Conservation (phyloP, 441 rosid species). For the Syzygium syzygioides region DNA sequence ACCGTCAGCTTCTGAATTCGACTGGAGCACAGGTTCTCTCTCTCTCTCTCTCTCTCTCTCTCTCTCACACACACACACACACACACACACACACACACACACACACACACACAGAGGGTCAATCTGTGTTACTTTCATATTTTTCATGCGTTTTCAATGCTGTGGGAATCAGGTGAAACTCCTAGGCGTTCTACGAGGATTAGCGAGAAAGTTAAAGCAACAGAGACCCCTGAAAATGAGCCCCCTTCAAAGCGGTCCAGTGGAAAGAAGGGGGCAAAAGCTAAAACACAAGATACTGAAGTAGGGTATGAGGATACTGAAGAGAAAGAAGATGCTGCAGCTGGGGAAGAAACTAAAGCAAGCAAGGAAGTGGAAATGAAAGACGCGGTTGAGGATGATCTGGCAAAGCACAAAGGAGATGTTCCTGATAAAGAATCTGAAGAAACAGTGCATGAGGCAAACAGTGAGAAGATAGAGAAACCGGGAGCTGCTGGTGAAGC, state of each 20-base stretch:
- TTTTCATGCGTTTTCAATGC: neutral
- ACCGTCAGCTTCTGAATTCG: neutral
- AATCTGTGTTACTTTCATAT: neutral
- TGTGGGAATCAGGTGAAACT: constrained; percentile 5
- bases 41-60: neutral
- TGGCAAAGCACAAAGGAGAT: neutral
- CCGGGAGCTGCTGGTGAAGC: neutral
- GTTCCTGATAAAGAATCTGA: neutral
- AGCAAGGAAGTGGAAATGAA: neutral
- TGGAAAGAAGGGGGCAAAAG: neutral
- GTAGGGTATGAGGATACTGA: neutral
- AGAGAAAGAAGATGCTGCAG: neutral
- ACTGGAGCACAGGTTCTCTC: constrained; percentile 9
- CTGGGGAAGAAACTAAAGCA: neutral
- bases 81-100: too few species aligned
- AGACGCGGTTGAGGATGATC: neutral
- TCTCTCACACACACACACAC: neutral
- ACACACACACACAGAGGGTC: neutral
- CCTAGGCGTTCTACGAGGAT: constrained; percentile 7
- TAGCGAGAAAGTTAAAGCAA: constrained; percentile 5
- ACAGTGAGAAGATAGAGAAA: neutral
- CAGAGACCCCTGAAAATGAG: constrained; percentile 1
- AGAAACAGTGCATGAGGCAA: neutral
- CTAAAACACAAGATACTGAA: neutral
- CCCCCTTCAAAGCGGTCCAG: neutral